Percentiles rank a stretch among this genome's conserved stretches.
phyloP scores from a whole-genome alignment of 1,284 basidiomycete genomes.

The Calocybe gambosa region DNA sequence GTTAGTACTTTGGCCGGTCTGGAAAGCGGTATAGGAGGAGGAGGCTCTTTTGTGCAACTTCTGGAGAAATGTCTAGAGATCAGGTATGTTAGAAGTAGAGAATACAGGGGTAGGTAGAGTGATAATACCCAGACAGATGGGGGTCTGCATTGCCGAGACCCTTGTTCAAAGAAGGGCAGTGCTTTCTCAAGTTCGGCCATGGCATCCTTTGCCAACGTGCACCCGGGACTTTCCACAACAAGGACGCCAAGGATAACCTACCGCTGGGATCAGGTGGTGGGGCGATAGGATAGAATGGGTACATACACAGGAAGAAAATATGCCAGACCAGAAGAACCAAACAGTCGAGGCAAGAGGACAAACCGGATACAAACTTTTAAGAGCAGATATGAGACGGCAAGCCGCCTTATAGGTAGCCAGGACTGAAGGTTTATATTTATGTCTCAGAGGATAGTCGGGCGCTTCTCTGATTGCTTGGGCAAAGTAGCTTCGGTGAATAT shows the following conservation, averaged over 20 bases:
- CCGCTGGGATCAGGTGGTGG: neutral
- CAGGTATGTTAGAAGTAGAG: neutral
- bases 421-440: constrained; percentile 43
- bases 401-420: constrained; percentile 40
- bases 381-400: constrained; percentile 32
- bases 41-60: constrained; percentile 24
- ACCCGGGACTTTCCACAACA: constrained; percentile 40
- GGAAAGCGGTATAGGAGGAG: constrained; percentile 19
- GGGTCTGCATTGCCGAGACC: constrained; percentile 33
- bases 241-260: constrained; percentile 44
- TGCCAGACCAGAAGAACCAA: constrained; percentile 50
- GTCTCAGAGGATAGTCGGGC: constrained; percentile 34
- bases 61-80: constrained; percentile 20
- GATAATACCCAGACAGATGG: constrained; percentile 32
- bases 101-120: neutral
- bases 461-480: constrained; percentile 39
- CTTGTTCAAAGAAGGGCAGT: constrained; percentile 36
- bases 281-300: neutral
- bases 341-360: constrained; percentile 31
- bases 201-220: constrained; percentile 34
- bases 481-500: constrained; percentile 47
- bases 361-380: constrained; percentile 32
- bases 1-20: constrained; percentile 13
- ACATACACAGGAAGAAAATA: constrained; percentile 44
- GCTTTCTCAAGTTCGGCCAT: constrained; percentile 33